Conservation (phyloP, 306 rosid species). For the Medicago lupulina region DNA sequence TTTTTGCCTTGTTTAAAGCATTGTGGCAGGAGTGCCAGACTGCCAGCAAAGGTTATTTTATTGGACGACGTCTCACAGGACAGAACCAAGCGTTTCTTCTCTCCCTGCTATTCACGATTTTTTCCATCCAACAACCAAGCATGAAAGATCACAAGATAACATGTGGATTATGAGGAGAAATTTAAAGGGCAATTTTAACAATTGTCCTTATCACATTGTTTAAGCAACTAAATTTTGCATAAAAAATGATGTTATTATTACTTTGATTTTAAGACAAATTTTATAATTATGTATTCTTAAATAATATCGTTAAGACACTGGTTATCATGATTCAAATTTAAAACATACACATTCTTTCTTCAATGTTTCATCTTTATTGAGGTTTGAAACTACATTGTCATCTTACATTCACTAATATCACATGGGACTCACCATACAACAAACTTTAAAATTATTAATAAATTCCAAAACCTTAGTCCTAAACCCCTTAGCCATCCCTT, state of each 20-base stretch:
- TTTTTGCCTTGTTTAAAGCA: not conserved
- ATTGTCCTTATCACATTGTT: no score
- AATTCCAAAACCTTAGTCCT: constrained; percentile 12
- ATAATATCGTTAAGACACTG: no score
- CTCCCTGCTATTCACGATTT: not conserved
- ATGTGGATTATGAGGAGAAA: not conserved
- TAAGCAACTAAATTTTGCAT: no score
- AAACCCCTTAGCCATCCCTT: constrained; percentile 11
- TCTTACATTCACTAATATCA: constrained; percentile 37
- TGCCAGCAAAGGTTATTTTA: not conserved
- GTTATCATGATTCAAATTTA: no score
- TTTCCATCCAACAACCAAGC: not conserved
- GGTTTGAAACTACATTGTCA: constrained; percentile 27
- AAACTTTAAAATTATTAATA: constrained; percentile 24
- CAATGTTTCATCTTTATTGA: constrained; percentile 42
- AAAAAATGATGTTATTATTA: no score
- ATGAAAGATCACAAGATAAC: not conserved
- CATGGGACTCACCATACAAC: constrained; percentile 34
- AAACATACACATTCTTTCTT: not conserved
- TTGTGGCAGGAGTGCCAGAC: not conserved
- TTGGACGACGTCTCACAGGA: not conserved
- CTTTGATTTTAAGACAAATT: no score
- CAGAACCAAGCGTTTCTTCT: not conserved
- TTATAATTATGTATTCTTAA: no score
- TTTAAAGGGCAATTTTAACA: no score